Conservation (phyloP, 2,329 filamentous ascomycete species). For the Claviceps monticola region DNA sequence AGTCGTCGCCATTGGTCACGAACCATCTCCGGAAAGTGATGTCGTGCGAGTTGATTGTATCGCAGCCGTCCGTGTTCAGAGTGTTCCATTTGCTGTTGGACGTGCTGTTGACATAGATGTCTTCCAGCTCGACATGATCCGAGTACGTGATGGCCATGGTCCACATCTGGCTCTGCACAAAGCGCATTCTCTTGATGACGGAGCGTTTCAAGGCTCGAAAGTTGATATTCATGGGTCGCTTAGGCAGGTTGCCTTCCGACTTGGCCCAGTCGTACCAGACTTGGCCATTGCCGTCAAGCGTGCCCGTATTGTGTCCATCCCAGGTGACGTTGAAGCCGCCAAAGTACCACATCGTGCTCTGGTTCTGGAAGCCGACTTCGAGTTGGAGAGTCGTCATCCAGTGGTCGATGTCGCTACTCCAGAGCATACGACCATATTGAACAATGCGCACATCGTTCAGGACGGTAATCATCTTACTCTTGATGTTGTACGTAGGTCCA, state of each 20-base stretch:
- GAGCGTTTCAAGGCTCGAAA: conserved; percentile 30
- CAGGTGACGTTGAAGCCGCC: conserved; percentile 37
- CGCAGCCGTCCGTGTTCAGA: conserved; percentile 29
- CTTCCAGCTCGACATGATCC: conserved; percentile 29
- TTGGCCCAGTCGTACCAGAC: conserved; percentile 41
- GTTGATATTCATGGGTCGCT: conserved; percentile 38
- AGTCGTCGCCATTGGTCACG: conserved; percentile 38
- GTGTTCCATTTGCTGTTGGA: conserved; percentile 18
- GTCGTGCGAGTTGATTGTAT: conserved; percentile 38
- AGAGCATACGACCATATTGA: conserved; percentile 23
- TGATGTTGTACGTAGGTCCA: conserved; percentile 21
- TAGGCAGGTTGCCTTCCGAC: conserved; percentile 29
- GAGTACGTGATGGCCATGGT: conserved; percentile 39
- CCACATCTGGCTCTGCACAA: conserved; percentile 48
- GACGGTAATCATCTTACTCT: conserved; percentile 20
- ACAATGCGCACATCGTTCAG: conserved; percentile 29
- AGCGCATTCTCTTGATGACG: conserved; percentile 31
- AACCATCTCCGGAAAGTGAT: conserved; percentile 37
- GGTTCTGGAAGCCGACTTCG: conserved; percentile 40
- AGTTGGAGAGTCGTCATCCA: conserved; percentile 35
- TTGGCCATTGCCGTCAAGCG: conserved; percentile 45
- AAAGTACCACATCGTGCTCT: conserved; percentile 39
- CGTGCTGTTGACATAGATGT: conserved; percentile 40
- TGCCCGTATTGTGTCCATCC: conserved; percentile 36
- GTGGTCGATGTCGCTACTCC: conserved; percentile 33